Evolutionary conservation across 169 alveolate species (phyloP).

Genomic region (Plasmodium cynomolgi): DNA sequence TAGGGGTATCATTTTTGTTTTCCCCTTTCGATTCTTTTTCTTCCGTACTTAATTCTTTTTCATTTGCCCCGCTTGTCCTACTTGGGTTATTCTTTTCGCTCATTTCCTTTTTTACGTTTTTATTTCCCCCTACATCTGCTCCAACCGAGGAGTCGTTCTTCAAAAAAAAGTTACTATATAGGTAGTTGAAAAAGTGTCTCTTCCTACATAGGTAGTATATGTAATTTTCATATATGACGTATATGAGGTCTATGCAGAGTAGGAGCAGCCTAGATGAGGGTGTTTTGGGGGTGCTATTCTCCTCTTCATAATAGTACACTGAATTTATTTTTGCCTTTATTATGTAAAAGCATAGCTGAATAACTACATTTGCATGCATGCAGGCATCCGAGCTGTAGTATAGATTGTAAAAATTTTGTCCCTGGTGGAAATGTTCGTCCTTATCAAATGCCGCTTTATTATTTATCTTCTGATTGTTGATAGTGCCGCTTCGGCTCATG

Average conservation of each 20-base stretch:
- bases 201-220: constrained; percentile 66
- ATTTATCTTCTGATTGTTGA: neutral
- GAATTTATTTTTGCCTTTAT: constrained; percentile 60
- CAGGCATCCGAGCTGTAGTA: constrained; percentile 67
- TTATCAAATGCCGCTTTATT: neutral
- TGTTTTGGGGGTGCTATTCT: constrained; percentile 12
- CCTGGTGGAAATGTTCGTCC: constrained; percentile 15
- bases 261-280: constrained; percentile 67
- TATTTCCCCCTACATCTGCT: neutral
- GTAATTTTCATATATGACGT: constrained; percentile 70
- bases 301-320: constrained; percentile 49
- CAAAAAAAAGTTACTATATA: constrained; percentile 21
- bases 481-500: neutral
- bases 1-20: neutral
- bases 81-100: neutral
- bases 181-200: constrained; percentile 49
- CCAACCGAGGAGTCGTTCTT: neutral
- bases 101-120: neutral
- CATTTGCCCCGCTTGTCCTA: neutral
- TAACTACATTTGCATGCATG: constrained; percentile 59
- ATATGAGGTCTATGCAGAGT: constrained; percentile 69
- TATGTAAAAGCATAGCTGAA: constrained; percentile 52
- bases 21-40: neutral
- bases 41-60: neutral
- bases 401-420: constrained; percentile 16